A percentile compares a stretch with the other conserved stretches of the same genome.
These are phyloP conservation scores for Fusarium coffeatum DNA, from an alignment of 2,329 filamentous ascomycete genomes.

Conservation along the genomic window DNA sequence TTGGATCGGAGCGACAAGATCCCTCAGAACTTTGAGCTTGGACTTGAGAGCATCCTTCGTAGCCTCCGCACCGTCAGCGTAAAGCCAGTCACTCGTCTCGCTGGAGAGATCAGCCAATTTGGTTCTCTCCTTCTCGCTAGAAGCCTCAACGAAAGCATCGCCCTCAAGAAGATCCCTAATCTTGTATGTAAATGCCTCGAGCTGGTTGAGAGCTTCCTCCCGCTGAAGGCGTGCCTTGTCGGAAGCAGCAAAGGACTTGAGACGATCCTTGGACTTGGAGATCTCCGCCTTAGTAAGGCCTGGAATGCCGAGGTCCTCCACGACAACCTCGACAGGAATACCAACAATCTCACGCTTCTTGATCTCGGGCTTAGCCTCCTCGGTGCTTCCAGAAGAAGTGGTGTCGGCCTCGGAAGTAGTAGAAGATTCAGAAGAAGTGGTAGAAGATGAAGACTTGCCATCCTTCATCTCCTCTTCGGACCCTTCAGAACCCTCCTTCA, in stretches of 20 bases:
- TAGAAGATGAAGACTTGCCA: slow-evolving; percentile 47
- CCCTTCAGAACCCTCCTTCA: slow-evolving; percentile 58
- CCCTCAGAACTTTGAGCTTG: slow-evolving; percentile 80
- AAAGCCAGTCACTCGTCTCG: slow-evolving; percentile 87
- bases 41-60: slow-evolving; percentile 78
- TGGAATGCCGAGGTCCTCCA: slow-evolving; percentile 64
- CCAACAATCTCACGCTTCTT: slow-evolving; percentile 69
- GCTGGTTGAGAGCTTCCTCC: slow-evolving; percentile 89
- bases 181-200: slow-evolving; percentile 95
- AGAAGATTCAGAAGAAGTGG: slow-evolving; percentile 43
- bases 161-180: slow-evolving; percentile 84
- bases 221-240: slow-evolving; percentile 80
- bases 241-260: slow-evolving; percentile 86
- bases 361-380: slow-evolving; percentile 63
- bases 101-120: slow-evolving; percentile 75
- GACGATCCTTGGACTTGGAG: slow-evolving; percentile 71
- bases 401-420: slow-evolving; percentile 52
- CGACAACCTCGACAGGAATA: slow-evolving; percentile 63
- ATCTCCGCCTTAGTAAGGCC: slow-evolving; percentile 62
- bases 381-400: slow-evolving; percentile 59
- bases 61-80: slow-evolving; percentile 84
- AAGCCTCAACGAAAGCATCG: slow-evolving; percentile 76
- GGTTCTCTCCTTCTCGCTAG: slow-evolving; percentile 75
- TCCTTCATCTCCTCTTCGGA: slow-evolving; percentile 58
- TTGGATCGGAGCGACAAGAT: slow-evolving; percentile 81